Evolutionary conservation across 805 yeast species (phyloP).

Genomic region (Saccharomycopsis fermentans): DNA sequence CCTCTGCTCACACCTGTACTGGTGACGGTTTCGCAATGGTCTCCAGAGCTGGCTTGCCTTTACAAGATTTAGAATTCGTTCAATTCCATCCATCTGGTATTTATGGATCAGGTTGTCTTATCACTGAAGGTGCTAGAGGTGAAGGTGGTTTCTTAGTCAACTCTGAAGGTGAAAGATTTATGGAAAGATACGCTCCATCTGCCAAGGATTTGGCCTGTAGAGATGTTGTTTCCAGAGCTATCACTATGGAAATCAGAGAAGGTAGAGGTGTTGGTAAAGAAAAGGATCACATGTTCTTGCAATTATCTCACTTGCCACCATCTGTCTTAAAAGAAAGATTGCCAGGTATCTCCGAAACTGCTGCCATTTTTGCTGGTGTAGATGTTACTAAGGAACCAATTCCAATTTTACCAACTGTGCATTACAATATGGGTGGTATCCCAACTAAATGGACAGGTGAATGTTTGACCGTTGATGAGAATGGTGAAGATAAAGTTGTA

Average conservation of each 20-base stretch:
- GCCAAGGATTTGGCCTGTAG: conserved; percentile 98
- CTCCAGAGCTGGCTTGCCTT: conserved; percentile 94
- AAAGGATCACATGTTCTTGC: conserved; percentile 92
- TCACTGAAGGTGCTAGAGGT: conserved; percentile 99
- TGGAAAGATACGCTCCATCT: conserved; percentile 98
- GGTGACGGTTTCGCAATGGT: conserved; percentile 99
- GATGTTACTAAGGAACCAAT: conserved; percentile 99
- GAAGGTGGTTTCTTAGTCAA: conserved; percentile 97
- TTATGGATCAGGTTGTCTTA: conserved; percentile 97
- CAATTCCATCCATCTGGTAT: conserved; percentile 99
- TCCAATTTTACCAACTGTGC: conserved; percentile 96
- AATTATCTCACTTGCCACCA: conserved; percentile 89
- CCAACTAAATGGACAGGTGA: conserved; percentile 98
- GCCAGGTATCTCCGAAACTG: conserved; percentile 99
- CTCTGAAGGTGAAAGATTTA: conserved; percentile 97
- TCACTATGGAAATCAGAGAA: conserved; percentile 96
- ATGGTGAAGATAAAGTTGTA: conserved; percentile 83
- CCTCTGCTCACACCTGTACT: conserved; percentile 98
- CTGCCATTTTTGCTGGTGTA: conserved; percentile 97
- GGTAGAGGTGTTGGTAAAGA: conserved; percentile 98
- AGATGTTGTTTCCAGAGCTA: conserved; percentile 97
- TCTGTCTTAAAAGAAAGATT: conserved; percentile 86
- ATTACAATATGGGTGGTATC: conserved; percentile 99
- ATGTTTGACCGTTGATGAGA: conserved; percentile 69
- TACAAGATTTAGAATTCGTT: conserved; percentile 94